phyloP scores from a whole-genome alignment of 1,139 yeast species.

The Waltiozyma sp. region DNA sequence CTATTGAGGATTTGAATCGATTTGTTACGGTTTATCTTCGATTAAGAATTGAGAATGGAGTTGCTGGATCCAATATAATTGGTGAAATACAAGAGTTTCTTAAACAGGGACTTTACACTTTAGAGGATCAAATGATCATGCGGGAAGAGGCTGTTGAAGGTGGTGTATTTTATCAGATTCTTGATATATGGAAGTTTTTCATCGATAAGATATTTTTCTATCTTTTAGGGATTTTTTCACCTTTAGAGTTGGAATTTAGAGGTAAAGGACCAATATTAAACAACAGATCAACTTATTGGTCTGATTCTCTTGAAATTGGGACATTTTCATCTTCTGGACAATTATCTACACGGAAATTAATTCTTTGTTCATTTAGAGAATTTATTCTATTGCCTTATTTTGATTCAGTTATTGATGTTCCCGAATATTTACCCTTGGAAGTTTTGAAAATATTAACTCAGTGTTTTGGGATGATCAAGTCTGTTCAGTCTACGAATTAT shows the following conservation, averaged over 20 bases:
- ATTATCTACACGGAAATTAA: conserved; percentile 20
- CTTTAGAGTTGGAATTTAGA: conserved; percentile 42
- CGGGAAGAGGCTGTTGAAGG: conserved; percentile 10
- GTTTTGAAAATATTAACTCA: conserved; percentile 33
- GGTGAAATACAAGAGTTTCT: conserved; percentile 37
- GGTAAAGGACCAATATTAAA: conserved; percentile 24
- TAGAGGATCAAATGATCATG: conserved; percentile 28
- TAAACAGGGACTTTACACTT: conserved; percentile 30
- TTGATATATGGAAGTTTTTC: conserved; percentile 44
- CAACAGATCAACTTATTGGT: conserved; percentile 25
- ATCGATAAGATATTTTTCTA: conserved; percentile 43
- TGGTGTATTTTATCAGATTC: conserved; percentile 23
- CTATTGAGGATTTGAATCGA: conserved; percentile 46
- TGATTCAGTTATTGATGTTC: conserved; percentile 25
- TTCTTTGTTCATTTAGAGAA: conserved; percentile 36
- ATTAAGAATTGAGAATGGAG: conserved; percentile 30
- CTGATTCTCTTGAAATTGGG: conserved; percentile 17
- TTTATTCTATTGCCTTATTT: conserved; percentile 37
- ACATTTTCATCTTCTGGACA: conserved; percentile 4
- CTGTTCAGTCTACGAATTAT: conserved; percentile 39
- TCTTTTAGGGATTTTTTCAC: conserved; percentile 47
- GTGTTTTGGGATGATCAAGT: conserved; percentile 43
- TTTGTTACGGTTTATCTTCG: conserved; percentile 36
- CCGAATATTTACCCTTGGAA: conserved; percentile 23
- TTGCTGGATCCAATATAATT: conserved; percentile 26